phyloP scores from a whole-genome alignment of 768 basidiomycete species.

The Hericium rajendrae region DNA sequence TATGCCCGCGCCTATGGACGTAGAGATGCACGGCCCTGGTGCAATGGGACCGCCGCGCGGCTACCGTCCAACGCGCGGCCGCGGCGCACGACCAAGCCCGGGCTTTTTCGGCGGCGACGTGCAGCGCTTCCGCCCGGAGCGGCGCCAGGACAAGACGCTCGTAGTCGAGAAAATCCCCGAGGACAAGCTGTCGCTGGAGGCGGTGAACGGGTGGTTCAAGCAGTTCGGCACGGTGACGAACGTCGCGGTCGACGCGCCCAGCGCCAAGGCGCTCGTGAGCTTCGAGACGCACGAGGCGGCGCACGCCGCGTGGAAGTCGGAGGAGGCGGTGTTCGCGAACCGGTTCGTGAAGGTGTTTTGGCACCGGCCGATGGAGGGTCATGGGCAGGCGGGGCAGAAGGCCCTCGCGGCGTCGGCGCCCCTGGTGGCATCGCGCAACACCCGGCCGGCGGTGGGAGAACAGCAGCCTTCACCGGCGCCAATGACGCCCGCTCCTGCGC shows the following conservation, averaged over 20 bases:
- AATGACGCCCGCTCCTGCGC: constrained; percentile 17
- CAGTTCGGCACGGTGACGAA: constrained; percentile 89
- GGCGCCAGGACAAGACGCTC: constrained; percentile 67
- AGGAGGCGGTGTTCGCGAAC: constrained; percentile 91
- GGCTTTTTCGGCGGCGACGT: constrained; percentile 59
- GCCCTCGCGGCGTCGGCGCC: constrained; percentile 78
- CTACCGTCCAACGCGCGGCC: constrained; percentile 7
- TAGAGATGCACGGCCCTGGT: constrained; percentile 19
- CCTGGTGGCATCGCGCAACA: constrained; percentile 53
- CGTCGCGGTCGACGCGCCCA: constrained; percentile 72
- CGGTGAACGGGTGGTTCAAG: constrained; percentile 84
- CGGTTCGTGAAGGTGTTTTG: constrained; percentile 94
- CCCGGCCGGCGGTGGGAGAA: constrained; percentile 23
- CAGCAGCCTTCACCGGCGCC: constrained; percentile 19
- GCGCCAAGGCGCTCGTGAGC: constrained; percentile 77
- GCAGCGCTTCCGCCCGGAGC: constrained; percentile 56
- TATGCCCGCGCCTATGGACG: constrained; percentile 7
- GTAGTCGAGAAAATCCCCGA: constrained; percentile 93
- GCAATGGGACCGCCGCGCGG: constrained; percentile 8
- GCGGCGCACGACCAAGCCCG: constrained; percentile 23
- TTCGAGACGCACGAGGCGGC: constrained; percentile 81
- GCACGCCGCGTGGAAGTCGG: constrained; percentile 81
- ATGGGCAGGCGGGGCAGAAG: constrained; percentile 69
- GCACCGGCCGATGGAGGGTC: constrained; percentile 89
- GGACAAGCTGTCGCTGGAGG: constrained; percentile 66